Evolutionary conservation across 768 basidiomycete species (phyloP).

Genomic region (Termitomyces sp.): DNA sequence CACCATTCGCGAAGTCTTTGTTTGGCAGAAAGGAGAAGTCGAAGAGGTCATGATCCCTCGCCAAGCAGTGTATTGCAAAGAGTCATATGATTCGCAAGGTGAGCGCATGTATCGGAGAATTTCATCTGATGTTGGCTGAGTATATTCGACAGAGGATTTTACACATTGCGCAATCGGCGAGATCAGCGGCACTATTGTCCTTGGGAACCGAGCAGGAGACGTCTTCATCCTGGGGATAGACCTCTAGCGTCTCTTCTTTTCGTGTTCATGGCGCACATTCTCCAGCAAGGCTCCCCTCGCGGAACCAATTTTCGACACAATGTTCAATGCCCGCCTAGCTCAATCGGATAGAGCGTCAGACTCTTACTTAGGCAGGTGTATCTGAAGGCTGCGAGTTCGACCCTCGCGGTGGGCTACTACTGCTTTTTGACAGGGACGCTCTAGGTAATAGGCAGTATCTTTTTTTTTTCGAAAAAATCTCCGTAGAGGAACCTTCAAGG

Average conservation of each 20-base stretch:
- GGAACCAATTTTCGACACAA: no score
- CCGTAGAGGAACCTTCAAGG: no score
- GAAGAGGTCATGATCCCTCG: constrained; percentile 19
- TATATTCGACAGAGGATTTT: constrained; percentile 31
- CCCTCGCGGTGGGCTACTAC: constrained; percentile 38
- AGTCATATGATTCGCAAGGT: constrained; percentile 38
- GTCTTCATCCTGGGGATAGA: constrained; percentile 25
- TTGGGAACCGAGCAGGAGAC: constrained; percentile 36
- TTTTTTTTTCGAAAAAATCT: no score
- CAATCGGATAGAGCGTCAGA: constrained; percentile 54
- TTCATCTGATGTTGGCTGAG: background rate
- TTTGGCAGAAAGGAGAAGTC: constrained; percentile 25
- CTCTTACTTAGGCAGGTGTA: constrained; percentile 35
- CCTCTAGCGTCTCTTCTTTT: background rate
- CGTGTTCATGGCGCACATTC: no score
- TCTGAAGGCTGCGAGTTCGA: constrained; percentile 86
- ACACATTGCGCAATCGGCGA: constrained; percentile 41
- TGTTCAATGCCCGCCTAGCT: no score
- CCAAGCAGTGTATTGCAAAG: constrained; percentile 22
- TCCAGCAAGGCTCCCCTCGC: no score
- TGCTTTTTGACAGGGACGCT: no score
- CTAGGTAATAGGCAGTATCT: no score
- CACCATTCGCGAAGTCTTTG: constrained; percentile 36
- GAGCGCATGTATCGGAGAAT: background rate
- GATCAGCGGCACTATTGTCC: constrained; percentile 33